A percentile compares a stretch with the other conserved stretches of the same genome.
These are phyloP conservation scores for Aspergillus nidulans DNA, from an alignment of 495 filamentous ascomycete genomes.

Conservation along the genomic window DNA sequence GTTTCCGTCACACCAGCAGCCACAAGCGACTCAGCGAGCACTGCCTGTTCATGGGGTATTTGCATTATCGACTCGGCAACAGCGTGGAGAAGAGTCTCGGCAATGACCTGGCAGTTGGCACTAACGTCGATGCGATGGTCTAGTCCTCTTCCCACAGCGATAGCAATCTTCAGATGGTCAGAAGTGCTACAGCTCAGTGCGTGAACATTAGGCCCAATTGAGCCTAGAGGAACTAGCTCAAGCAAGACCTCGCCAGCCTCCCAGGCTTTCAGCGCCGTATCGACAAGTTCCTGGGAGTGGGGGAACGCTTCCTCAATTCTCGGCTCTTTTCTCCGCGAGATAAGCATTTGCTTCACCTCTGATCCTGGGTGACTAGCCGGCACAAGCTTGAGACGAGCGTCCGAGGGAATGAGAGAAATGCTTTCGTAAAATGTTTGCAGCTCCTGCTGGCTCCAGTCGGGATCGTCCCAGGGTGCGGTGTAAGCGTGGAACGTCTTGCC, in stretches of 20 bases:
- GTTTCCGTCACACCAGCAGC: slow-evolving; percentile 35
- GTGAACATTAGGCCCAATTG: slow-evolving; percentile 38
- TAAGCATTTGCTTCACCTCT: slow-evolving; percentile 42
- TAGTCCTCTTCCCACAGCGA: slow-evolving; percentile 38
- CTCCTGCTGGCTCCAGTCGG: slow-evolving; percentile 49
- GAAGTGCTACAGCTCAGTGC: slow-evolving; percentile 43
- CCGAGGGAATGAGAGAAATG: slow-evolving; percentile 23
- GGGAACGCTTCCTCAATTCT: slow-evolving; percentile 45
- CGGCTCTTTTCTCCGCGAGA: slow-evolving; percentile 29
- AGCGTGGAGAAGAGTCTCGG: slow-evolving; percentile 53
- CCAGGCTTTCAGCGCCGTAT: slow-evolving; percentile 37
- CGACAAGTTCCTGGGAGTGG: slow-evolving; percentile 34
- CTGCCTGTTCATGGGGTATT: slow-evolving; percentile 48
- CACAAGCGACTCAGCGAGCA: slow-evolving; percentile 44
- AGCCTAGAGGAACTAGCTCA: slow-evolving; percentile 42
- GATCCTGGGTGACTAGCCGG: slow-evolving; percentile 44
- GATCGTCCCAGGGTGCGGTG: slow-evolving; percentile 41
- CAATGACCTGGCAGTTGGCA: slow-evolving; percentile 46
- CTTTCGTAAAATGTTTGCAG: slow-evolving; percentile 44
- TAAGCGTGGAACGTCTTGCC: slow-evolving; percentile 41
- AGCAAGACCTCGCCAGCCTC: slow-evolving; percentile 38
- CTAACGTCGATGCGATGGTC: slow-evolving; percentile 38
- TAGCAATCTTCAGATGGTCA: slow-evolving; percentile 33
- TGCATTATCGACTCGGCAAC: slow-evolving; percentile 45
- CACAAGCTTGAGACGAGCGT: slow-evolving; percentile 32